phyloP scores from a whole-genome alignment of 2,329 filamentous ascomycete genomes.

The Alternaria brassicicola region DNA sequence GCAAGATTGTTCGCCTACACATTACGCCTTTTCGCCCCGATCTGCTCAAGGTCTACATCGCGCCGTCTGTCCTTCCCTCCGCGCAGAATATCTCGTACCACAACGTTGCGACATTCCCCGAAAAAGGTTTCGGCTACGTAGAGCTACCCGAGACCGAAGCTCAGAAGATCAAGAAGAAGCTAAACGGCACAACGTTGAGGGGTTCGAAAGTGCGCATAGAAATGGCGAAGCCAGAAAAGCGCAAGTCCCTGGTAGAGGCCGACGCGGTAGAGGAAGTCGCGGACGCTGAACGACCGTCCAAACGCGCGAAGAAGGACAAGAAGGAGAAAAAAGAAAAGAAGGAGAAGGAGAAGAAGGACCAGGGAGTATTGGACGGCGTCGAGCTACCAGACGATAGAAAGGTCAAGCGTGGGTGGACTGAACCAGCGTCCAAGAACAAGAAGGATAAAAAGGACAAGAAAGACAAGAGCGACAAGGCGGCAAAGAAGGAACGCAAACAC shows the following conservation, averaged over 20 bases:
- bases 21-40: constrained; percentile 83
- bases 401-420: constrained; percentile 89
- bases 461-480: constrained; percentile 49
- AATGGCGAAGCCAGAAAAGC: constrained; percentile 72
- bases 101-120: constrained; percentile 82
- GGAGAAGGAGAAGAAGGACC: constrained; percentile 49
- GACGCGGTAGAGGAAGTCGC: constrained; percentile 44
- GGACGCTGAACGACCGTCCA: constrained; percentile 58
- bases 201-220: constrained; percentile 86
- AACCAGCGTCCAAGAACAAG: constrained; percentile 55
- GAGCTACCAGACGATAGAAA: constrained; percentile 75
- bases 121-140: constrained; percentile 87
- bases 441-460: constrained; percentile 56
- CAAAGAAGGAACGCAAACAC: constrained; percentile 63
- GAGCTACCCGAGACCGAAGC: constrained; percentile 82
- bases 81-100: constrained; percentile 90
- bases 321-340: constrained; percentile 55
- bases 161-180: constrained; percentile 87
- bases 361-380: constrained; percentile 68
- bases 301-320: constrained; percentile 53
- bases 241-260: constrained; percentile 47
- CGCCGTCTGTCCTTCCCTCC: constrained; percentile 66
- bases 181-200: constrained; percentile 84
- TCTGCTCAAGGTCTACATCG: constrained; percentile 74
- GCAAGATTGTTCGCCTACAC: constrained; percentile 67